A percentile compares a stretch with the other conserved stretches of the same genome.
phyloP scores from a whole-genome alignment of 2,329 filamentous ascomycete species.

The Aspergillus japonicus region DNA sequence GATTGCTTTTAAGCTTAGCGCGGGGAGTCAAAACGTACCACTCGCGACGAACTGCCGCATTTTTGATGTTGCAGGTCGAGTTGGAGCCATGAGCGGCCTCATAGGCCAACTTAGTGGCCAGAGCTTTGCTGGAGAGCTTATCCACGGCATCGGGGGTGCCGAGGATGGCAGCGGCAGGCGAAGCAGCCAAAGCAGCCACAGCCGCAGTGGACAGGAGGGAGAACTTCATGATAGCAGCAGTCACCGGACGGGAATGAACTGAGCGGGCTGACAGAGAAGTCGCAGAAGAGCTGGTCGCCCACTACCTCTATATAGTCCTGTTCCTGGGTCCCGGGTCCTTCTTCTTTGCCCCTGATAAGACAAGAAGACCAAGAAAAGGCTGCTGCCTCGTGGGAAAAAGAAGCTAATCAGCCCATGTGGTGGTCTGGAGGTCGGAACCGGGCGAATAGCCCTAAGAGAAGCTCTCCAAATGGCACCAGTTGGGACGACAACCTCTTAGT shows the following conservation, averaged over 20 bases:
- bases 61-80: conserved; percentile 7
- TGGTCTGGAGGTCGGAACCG: neutral
- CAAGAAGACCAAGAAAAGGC: neutral
- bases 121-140: conserved; percentile 9
- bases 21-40: neutral
- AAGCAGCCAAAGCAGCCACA: conserved; percentile 6
- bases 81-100: neutral
- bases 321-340: neutral
- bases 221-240: conserved; percentile 3
- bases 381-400: neutral
- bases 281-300: neutral
- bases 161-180: neutral
- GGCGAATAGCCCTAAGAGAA: neutral
- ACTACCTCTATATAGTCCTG: neutral
- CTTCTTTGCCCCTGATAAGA: neutral
- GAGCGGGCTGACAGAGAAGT: neutral
- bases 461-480: too few species aligned
- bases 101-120: conserved; percentile 8
- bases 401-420: neutral
- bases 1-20: neutral
- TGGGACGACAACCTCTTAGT: neutral
- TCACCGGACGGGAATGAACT: neutral
- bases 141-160: conserved; percentile 9
- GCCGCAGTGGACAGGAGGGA: neutral
- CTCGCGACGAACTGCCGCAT: conserved; percentile 1